Base-by-base conservation (phyloP, 345 rosid genomes). In the Eucalyptus cloeziana region DNA sequence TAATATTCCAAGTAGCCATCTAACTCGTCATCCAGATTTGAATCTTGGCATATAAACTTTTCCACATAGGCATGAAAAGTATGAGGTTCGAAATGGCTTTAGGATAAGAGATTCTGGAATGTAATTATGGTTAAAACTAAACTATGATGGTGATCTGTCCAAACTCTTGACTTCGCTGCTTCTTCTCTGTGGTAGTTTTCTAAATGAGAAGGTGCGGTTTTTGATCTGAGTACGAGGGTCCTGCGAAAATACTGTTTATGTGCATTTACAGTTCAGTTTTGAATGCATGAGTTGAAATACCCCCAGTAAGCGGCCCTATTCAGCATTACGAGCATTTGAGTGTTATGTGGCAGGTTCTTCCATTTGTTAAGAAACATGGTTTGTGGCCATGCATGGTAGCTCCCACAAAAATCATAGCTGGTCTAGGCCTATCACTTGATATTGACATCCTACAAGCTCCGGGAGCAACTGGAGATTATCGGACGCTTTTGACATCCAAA, bases 311-410 rank as follows among this genome's bases (percentile, higher is more conserved):
- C 3, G 12, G 83, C 45, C 83, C 27, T 37, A 76, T 76, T 76
- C 47, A 37, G 83, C 13, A 76, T 37, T 76, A 21, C 2, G 2
- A 76, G 27, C 51, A 71, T 83, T 49, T 67, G 67, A 21, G 31
- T 89, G 50, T 37, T 71, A 27, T 16, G 45, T 87, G 91, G 27
- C 90, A 97, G 99, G 98, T 95, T 89, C 97, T 97, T 62, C 92
- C 94, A 86, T 97, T 97, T 88, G 94, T 91, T 87, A 89, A 93
- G 90, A 96, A 95, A 91, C 99, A 97, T 27, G 96, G 99, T 14
- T 91, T 98, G 90, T 92, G 95, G 96, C 96, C 99, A 8, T 98
- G 99, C 94, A 96, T 97, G 99, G 99, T 97, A 88, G 98, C 99
- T 90, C 99, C 99, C 54, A 98, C 99, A 51, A 98, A 98, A 91